These are phyloP conservation scores for Aspergillus pseudonomiae DNA, from an alignment of 2,329 filamentous ascomycete species.

Conservation along the genomic window DNA sequence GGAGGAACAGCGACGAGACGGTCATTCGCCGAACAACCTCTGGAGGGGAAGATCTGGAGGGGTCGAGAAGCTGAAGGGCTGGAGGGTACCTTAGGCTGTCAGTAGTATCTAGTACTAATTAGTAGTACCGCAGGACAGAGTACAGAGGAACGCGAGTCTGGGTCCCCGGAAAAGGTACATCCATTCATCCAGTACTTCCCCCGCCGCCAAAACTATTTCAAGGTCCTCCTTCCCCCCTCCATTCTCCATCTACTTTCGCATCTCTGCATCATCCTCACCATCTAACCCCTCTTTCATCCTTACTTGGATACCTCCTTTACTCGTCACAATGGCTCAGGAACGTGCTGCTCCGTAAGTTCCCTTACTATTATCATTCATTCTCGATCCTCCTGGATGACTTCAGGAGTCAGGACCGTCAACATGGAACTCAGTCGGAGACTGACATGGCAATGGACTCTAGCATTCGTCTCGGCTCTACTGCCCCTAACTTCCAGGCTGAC, in stretches of 20 bases:
- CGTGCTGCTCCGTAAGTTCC: conserved; percentile 46
- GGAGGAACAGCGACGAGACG: conserved; percentile 16
- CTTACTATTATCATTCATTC: not conserved
- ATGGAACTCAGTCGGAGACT: conserved; percentile 10
- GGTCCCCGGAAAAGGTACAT: not conserved
- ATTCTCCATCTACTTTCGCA: conserved; percentile 9
- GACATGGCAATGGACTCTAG: conserved; percentile 30
- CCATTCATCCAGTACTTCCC: not conserved
- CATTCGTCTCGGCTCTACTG: conserved; percentile 67
- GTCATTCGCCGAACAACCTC: conserved; percentile 15
- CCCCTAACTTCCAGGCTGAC: conserved; percentile 70
- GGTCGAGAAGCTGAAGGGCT: conserved; percentile 2
- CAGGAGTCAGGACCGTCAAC: not conserved
- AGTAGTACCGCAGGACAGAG: not conserved
- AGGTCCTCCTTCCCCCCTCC: conserved; percentile 13
- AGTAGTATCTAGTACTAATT: no score
- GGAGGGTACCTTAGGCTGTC: not conserved
- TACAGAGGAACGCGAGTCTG: not conserved
- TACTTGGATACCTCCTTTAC: conserved; percentile 1
- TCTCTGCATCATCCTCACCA: conserved; percentile 1
- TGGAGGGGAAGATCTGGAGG: conserved; percentile 21
- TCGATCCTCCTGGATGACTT: not conserved
- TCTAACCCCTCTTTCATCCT: conserved; percentile 8
- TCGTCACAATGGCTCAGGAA: conserved; percentile 45
- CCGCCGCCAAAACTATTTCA: conserved; percentile 14